Evolutionary conservation across 768 basidiomycete species (phyloP), one percentile per base, ranked within the genome.

Genomic region (Lyophyllum decastes): DNA sequence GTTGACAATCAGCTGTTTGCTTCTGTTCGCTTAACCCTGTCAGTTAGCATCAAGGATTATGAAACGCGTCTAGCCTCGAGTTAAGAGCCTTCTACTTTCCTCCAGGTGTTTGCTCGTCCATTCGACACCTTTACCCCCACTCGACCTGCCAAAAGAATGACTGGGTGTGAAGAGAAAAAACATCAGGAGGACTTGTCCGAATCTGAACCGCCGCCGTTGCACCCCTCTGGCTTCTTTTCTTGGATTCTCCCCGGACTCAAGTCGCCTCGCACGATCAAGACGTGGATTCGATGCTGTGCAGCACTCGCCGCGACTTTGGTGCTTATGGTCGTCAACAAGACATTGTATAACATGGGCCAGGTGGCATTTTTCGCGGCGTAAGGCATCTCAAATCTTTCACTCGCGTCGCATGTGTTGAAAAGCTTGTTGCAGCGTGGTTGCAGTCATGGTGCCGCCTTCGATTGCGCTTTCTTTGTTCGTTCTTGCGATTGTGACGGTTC

Each of bases 301-400:
- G 73, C 66, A 2, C 59, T 76, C 22, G 69, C 72, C 3, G 71
- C 64, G 19, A 49, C 70, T 1, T 27, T 78, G 55, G 61, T 77
- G 5, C 64, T 80, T 6, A 67, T 79, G 67, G 76, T 79, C 26
- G 64, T 65, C 10, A 61, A 55, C 3, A 64, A 62, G 27, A 66
- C 75, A 0, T 65, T 76, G 45, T 51, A 55, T n/a, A 69, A 61
- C 8, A 73, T 78, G 72, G 79, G 79, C 6, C 77, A 78, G 54
- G 73, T 73, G 10, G 75, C 70, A 0, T 78, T 77, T 69, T 79
- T 77, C 61, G 67, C 68, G 52, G 71, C 72, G 73, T 78, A 50
- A 62, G 72, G 64, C 14, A 26, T 52, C 12, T n/a, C n/a, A n/a
- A n/a, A 43, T 19, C 33, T 19, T 47, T 24, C 41, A 46, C 10